Evolutionary conservation across 257 asterid species (phyloP), one percentile per base, ranked within the genome.

Genomic region (Petunia secreta): DNA sequence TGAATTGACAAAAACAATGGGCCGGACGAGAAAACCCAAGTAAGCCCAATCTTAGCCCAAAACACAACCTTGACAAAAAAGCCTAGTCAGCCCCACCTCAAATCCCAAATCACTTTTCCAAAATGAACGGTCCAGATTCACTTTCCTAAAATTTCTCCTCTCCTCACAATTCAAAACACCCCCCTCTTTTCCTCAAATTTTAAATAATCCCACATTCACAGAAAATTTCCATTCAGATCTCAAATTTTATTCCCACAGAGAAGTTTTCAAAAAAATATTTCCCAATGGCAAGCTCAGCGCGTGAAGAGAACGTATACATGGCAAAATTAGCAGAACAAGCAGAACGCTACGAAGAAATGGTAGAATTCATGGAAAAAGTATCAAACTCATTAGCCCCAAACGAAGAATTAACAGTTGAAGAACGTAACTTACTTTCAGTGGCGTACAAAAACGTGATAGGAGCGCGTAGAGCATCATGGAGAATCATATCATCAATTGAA

Each of bases 301-400:
- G 97, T 46, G 93, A 92, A 77, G 97, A 92, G 87, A 88, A 78
- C 86, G 93, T 91, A 13, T 91, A 91, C 90, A 87, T 91, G 97
- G 94, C 94, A 15, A 91, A 91, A 79, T 87, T 91, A n/a, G 91
- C 97, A 34, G 94, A 91, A 78, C 97, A 91, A 84, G 93, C 97
- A 46, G 93, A 92, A 74, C 84, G 93, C 55, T 92, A 92, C 80
- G 97, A 92, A 54, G 95, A 92, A 77, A 92, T 92, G 95, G 97
- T 92, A 8, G 92, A 88, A 54, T 90, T 88, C 89, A 92, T 92
- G 95, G 93, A 92, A 82, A 90, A 87, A 44, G 91, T 92, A 4
- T 88, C 93, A 9, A 75, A 83, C 6, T 87, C 91, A 2, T 82
- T 92, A 2, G 79, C 89, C 15, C 88, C 84, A 4, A 65, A 79